A percentile compares a stretch with the other conserved stretches of the same genome.
phyloP scores from a whole-genome alignment of 2,329 filamentous ascomycete species.

The Geosmithia flava region DNA sequence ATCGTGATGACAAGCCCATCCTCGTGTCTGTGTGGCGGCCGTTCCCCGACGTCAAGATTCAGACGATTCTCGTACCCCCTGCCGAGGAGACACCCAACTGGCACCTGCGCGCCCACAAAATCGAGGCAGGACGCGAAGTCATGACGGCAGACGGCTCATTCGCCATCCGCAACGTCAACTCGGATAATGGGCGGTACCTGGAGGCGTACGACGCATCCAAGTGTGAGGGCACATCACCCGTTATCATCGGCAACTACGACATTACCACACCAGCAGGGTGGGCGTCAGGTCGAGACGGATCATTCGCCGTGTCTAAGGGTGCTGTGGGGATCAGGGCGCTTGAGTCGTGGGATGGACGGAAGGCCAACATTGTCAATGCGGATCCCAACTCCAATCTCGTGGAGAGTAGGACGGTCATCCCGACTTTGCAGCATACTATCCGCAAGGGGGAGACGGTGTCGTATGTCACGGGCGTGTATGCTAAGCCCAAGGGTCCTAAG shows the following conservation, averaged over 20 bases:
- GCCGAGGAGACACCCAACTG: conserved; percentile 47
- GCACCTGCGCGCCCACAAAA: conserved; percentile 55
- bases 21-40: conserved; percentile 60
- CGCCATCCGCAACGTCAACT: conserved; percentile 47
- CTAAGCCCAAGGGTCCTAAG: conserved; percentile 44
- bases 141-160: conserved; percentile 66
- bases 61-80: conserved; percentile 54
- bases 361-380: conserved; percentile 57
- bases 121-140: conserved; percentile 47
- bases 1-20: conserved; percentile 40
- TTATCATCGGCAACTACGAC: conserved; percentile 50
- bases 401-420: conserved; percentile 59
- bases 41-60: conserved; percentile 54
- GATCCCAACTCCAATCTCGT: conserved; percentile 72
- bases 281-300: conserved; percentile 34
- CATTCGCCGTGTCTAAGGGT: conserved; percentile 44
- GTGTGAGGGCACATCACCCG: conserved; percentile 38
- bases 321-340: conserved; percentile 44
- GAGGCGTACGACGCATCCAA: conserved; percentile 31
- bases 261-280: conserved; percentile 39
- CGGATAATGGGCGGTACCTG: conserved; percentile 34
- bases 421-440: conserved; percentile 53
- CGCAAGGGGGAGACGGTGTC: conserved; percentile 43
- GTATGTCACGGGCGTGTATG: conserved; percentile 63
- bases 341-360: conserved; percentile 34